These are phyloP conservation scores for Omphalotus olearius DNA, from an alignment of 1,284 basidiomycete genomes.

Conservation along the genomic window DNA sequence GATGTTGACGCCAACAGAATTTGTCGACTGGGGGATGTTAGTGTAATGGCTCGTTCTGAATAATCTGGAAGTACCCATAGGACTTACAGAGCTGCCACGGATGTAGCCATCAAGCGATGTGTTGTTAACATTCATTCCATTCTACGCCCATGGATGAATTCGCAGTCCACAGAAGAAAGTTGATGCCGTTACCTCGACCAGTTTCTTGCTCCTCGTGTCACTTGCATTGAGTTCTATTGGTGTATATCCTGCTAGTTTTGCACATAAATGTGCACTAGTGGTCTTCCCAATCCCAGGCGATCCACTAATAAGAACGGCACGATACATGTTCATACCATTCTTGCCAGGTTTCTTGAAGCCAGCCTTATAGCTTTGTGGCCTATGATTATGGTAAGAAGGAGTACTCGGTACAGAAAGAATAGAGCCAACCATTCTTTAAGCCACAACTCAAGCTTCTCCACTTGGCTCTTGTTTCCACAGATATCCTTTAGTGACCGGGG, in stretches of 20 bases:
- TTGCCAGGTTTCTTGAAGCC: constrained; percentile 95
- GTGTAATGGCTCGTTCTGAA: neutral
- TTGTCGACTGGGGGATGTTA: constrained; percentile 41
- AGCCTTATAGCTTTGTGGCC: constrained; percentile 68
- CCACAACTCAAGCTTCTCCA: constrained; percentile 89
- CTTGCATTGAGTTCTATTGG: constrained; percentile 97
- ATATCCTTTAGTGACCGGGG: constrained; percentile 86
- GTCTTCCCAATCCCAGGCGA: constrained; percentile 98
- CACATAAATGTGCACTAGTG: constrained; percentile 91
- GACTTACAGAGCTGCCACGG: constrained; percentile 52
- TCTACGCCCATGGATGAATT: constrained; percentile 38
- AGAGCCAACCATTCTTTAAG: constrained; percentile 75
- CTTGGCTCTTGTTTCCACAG: constrained; percentile 90
- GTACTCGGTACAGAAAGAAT: neutral
- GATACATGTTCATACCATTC: constrained; percentile 80
- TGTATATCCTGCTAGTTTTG: constrained; percentile 84
- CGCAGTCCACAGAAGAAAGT: neutral
- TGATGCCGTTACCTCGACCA: constrained; percentile 69
- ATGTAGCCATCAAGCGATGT: constrained; percentile 88
- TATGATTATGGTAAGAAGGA: constrained; percentile 26
- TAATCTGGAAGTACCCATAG: constrained; percentile 12
- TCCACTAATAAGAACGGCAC: constrained; percentile 88
- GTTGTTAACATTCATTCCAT: constrained; percentile 84
- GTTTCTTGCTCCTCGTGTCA: constrained; percentile 93
- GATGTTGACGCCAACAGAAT: constrained; percentile 66